These are phyloP conservation scores for Eudorina sp. DNA, from an alignment of 139 green algal genomes.

Conservation along the genomic window DNA sequence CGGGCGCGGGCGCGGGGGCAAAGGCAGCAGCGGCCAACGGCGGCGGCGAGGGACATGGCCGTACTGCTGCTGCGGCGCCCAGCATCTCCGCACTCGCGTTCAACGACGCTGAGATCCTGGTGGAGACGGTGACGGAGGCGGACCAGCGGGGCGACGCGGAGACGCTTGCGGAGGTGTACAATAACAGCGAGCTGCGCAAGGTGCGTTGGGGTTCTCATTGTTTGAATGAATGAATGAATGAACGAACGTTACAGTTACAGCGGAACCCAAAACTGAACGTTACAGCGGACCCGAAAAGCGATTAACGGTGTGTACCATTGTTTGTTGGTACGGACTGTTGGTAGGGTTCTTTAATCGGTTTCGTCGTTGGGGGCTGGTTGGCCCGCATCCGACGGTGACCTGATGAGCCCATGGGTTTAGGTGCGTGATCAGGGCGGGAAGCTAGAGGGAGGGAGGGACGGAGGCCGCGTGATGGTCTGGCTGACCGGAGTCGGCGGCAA, in stretches of 20 bases:
- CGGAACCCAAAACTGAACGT: too few species aligned
- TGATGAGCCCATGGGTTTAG: too few species aligned
- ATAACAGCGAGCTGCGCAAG: conserved; percentile 26
- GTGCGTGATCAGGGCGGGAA: too few species aligned
- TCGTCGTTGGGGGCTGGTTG: too few species aligned
- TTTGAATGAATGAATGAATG: not conserved
- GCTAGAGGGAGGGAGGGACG: too few species aligned
- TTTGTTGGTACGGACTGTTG: not conserved
- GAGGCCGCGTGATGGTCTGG: too few species aligned
- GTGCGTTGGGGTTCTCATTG: not conserved
- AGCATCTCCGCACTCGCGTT: not conserved
- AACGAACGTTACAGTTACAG: too few species aligned
- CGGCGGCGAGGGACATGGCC: not conserved
- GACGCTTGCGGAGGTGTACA: conserved; percentile 26
- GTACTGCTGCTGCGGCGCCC: too few species aligned
- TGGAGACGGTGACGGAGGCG: conserved; percentile 47
- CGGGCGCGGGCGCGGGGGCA: not conserved
- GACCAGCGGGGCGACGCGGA: conserved; percentile 20
- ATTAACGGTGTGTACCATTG: not conserved
- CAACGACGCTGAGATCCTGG: conserved; percentile 43
- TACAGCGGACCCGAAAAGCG: too few species aligned
- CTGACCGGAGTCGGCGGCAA: too few species aligned
- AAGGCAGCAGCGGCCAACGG: too few species aligned
- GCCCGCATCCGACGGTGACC: too few species aligned
- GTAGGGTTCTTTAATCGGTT: not conserved